phyloP scores from a whole-genome alignment of 2,329 filamentous ascomycete species.

The Teratosphaeria zuluensis region DNA sequence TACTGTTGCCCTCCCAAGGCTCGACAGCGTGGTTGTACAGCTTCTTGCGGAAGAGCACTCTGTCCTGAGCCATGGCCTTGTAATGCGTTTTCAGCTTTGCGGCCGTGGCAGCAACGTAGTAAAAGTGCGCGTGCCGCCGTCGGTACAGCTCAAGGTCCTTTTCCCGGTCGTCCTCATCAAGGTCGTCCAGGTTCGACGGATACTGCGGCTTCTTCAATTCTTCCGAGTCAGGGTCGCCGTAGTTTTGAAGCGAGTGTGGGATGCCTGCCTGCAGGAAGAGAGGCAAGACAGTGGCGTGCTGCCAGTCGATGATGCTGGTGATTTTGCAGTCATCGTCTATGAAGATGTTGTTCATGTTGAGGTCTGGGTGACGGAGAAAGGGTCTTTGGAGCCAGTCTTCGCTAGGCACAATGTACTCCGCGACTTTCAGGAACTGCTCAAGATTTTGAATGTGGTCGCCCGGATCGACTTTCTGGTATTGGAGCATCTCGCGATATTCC shows the following conservation, averaged over 20 bases:
- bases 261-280: slow-evolving; percentile 9
- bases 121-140: slow-evolving; percentile 16
- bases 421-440: slow-evolving; percentile 20
- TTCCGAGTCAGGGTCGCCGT: slow-evolving; percentile 21
- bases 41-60: slow-evolving; percentile 9
- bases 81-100: slow-evolving; percentile 10
- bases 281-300: slow-evolving; percentile 7
- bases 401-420: slow-evolving; percentile 10
- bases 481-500: slow-evolving; percentile 21
- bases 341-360: slow-evolving; percentile 27
- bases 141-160: slow-evolving; percentile 12
- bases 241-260: slow-evolving; percentile 33
- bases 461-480: slow-evolving; percentile 10
- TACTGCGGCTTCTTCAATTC: slow-evolving; percentile 8
- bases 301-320: slow-evolving; percentile 13
- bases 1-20: slow-evolving; percentile 20
- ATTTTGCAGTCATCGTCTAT: slow-evolving; percentile 26
- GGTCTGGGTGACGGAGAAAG: slow-evolving; percentile 26
- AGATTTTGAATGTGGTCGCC: slow-evolving; percentile 19
- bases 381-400: slow-evolving; percentile 11
- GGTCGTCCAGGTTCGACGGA: slow-evolving; percentile 8
- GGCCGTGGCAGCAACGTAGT: slow-evolving; percentile 14
- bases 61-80: slow-evolving; percentile 10
- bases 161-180: slow-evolving; percentile 9
- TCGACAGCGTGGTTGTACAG: slow-evolving; percentile 11